Evolutionary conservation across 2,329 filamentous ascomycete species (phyloP).

Genomic region (Fusarium sp.): DNA sequence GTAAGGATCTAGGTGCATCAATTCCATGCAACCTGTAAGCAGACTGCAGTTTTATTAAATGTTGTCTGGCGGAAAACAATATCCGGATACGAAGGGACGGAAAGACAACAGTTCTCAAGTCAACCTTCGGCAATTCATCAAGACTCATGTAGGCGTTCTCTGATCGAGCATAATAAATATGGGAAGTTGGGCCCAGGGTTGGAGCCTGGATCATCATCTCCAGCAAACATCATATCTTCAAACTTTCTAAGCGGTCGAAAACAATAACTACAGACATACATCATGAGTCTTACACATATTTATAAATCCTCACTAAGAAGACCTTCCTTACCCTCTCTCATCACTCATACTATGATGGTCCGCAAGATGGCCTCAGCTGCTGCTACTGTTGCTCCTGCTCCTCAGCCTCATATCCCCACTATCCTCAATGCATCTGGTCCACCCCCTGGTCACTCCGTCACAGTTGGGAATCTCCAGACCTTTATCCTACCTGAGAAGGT

Average conservation of each 20-base stretch:
- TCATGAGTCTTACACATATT: background rate
- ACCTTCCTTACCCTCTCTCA: background rate
- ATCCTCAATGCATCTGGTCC: constrained; percentile 25
- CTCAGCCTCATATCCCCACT: background rate
- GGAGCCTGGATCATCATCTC: background rate
- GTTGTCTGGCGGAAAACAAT: background rate
- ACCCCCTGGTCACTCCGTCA: constrained; percentile 46
- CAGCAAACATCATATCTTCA: background rate
- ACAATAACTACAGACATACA: background rate
- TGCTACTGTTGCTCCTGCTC: background rate
- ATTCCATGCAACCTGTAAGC: background rate
- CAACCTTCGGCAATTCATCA: background rate
- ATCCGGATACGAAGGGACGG: background rate
- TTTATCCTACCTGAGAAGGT: constrained; percentile 56
- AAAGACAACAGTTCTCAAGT: background rate
- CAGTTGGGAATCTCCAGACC: constrained; percentile 51
- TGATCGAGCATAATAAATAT: background rate
- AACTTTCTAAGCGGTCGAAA: too few relatives aligned
- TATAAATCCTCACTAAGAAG: background rate
- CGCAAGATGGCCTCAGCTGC: background rate
- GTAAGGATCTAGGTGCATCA: background rate
- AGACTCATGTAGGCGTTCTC: too few relatives aligned
- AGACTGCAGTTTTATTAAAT: background rate
- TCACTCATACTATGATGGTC: background rate
- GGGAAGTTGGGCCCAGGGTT: background rate